Evolutionary conservation across 306 rosid species (phyloP), one percentile per base, ranked within the genome.

Genomic region (Medicago arabica): DNA sequence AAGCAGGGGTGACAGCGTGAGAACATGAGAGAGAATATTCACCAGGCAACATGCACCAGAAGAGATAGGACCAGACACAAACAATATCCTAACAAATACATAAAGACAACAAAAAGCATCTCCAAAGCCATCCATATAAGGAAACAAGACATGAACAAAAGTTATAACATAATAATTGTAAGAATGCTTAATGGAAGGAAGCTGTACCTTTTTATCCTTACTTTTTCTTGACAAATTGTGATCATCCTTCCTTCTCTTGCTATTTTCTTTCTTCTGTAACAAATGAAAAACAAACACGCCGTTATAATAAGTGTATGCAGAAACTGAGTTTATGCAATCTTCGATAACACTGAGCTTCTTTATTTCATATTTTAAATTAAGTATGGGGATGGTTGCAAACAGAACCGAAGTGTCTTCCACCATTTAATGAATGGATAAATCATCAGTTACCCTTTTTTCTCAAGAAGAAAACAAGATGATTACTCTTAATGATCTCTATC

Each of bases 161-260:
- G 36, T 34, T 34, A 34, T n/a, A 44, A 46, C 16, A 63, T 6
- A 39, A 9, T 19, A 60, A 28, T 70, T 40, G 65, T 12, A 39
- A 13, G 38, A 60, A 40, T 67, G 73, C 61, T 17, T 38, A 68
- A 73, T 13, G 16, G 66, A 73, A 19, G 54, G 14, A 75, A 67
- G 57, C 8, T 58, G 14, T 83, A 95, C 99, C 99, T 88, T 95
- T 78, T 92, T 95, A 85, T 89, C 99, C 87, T 87, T 95, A 79
- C 79, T 90, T 83, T 90, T 95, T 82, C 97, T 84, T 8, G 92
- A 39, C 40, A 89, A 75, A 81, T 86, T 93, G 67, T 86, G 97
- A 15, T 89, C 97, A 70, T 95, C 97, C 90, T 95, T 95, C 88
- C 99, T 86, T 84, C 97, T 91, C 89, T 90, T 95, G 96, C 96